Percentiles rank a stretch among this genome's conserved stretches.
phyloP scores from a whole-genome alignment of 139 green algal genomes.

The Bryopsis sp. region DNA sequence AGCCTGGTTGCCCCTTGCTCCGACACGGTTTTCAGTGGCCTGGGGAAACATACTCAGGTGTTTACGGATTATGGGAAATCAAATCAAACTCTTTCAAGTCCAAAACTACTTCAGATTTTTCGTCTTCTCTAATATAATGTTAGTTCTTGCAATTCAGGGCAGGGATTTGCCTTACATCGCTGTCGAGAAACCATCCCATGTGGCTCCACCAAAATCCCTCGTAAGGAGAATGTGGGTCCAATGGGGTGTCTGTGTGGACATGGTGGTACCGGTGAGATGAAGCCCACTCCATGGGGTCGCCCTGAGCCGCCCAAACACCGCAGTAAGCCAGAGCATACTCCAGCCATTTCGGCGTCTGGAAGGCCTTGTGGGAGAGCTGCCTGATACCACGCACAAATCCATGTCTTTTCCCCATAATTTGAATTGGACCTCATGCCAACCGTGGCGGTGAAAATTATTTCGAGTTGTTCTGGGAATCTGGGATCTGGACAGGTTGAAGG shows the following conservation, averaged over 20 bases:
- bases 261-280: slow-evolving; percentile 57
- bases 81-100: no score
- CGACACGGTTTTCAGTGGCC: slow-evolving; percentile 3
- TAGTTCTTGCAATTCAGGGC: no score
- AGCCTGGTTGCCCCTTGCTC: slow-evolving; percentile 64
- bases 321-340: slow-evolving; percentile 97
- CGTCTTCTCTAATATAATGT: no score
- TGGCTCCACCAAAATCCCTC: slow-evolving; percentile 98
- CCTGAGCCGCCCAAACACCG: slow-evolving; percentile 85
- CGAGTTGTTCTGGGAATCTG: no score
- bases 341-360: slow-evolving; percentile 95
- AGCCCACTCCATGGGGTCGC: slow-evolving; percentile 82
- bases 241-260: slow-evolving; percentile 89
- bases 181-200: slow-evolving; percentile 95
- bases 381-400: no score
- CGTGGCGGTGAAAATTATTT: no score
- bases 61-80: no score
- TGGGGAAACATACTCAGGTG: no score
- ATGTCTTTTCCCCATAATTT: no score
- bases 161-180: slow-evolving; percentile 60
- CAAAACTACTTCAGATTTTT: no score
- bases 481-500: no score
- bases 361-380: slow-evolving; percentile 83
- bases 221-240: slow-evolving; percentile 96
- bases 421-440: no score